Conservation (phyloP, 257 asterid genomes). For the Anisodus acutangulus region DNA sequence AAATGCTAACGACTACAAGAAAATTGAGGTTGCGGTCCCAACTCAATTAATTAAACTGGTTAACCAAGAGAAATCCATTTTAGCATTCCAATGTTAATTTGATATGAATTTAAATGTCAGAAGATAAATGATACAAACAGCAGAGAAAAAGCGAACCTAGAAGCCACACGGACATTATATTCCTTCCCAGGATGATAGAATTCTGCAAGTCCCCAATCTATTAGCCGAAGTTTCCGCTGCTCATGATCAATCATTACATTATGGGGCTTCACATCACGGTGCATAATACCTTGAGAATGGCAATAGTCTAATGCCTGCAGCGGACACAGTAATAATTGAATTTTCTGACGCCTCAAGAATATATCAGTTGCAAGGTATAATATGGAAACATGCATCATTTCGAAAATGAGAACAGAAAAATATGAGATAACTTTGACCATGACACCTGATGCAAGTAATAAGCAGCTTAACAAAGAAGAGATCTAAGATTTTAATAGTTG, state of each 20-base stretch:
- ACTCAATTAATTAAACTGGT: neutral
- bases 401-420: neutral
- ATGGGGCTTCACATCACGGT: slow-evolving; percentile 61
- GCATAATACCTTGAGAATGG: slow-evolving; percentile 60
- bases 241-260: slow-evolving; percentile 61
- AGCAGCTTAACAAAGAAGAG: neutral
- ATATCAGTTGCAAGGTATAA: slow-evolving; percentile 2
- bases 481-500: neutral
- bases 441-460: slow-evolving; percentile 19
- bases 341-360: neutral
- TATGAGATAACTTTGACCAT: neutral
- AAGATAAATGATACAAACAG: slow-evolving; percentile 19
- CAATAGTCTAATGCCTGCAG: slow-evolving; percentile 53
- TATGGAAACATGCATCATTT: neutral
- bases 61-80: neutral
- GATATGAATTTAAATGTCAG: neutral
- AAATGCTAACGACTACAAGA: slow-evolving; percentile 4
- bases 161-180: slow-evolving; percentile 58
- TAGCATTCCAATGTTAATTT: neutral
- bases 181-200: slow-evolving; percentile 57
- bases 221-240: slow-evolving; percentile 55
- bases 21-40: neutral
- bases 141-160: slow-evolving; percentile 45
- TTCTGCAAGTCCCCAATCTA: slow-evolving; percentile 60
- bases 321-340: neutral